phyloP scores from a whole-genome alignment of 2,329 filamentous ascomycete genomes.

The Neopestalotiopsis clavispora region DNA sequence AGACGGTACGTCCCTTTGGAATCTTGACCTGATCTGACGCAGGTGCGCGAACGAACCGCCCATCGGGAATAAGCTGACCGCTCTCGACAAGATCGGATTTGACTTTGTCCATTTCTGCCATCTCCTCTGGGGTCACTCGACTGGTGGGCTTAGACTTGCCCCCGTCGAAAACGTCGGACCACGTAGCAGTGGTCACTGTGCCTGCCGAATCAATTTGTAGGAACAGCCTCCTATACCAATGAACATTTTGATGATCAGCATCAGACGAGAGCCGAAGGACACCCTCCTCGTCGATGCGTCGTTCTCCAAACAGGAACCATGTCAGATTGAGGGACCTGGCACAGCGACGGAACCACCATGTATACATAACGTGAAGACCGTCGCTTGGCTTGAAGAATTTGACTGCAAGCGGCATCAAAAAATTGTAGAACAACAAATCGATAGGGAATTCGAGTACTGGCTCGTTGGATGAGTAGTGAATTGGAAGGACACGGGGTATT shows the following conservation, averaged over 20 bases:
- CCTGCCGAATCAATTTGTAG: slow-evolving; percentile 49
- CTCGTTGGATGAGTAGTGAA: slow-evolving; percentile 92
- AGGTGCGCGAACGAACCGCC: slow-evolving; percentile 87
- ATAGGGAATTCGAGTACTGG: slow-evolving; percentile 93
- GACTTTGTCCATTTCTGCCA: slow-evolving; percentile 39
- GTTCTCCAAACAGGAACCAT: slow-evolving; percentile 91
- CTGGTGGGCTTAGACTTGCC: slow-evolving; percentile 49
- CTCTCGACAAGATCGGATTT: slow-evolving; percentile 53
- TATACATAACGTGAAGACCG: slow-evolving; percentile 82
- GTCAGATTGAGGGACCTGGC: slow-evolving; percentile 81
- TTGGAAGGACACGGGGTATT: slow-evolving; percentile 77
- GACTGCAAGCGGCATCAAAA: slow-evolving; percentile 87
- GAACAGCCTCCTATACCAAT: slow-evolving; percentile 48
- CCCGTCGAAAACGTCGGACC: slow-evolving; percentile 59
- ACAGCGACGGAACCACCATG: slow-evolving; percentile 94
- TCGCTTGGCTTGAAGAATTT: slow-evolving; percentile 85
- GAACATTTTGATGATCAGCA: slow-evolving; percentile 36
- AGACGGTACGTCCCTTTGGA: slow-evolving; percentile 81
- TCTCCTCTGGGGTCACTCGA: slow-evolving; percentile 40
- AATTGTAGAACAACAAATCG: slow-evolving; percentile 95
- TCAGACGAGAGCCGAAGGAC: slow-evolving; percentile 52
- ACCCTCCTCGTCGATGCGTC: slow-evolving; percentile 82
- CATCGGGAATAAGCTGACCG: slow-evolving; percentile 68
- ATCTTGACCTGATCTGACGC: slow-evolving; percentile 95
- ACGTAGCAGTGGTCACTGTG: slow-evolving; percentile 58